These are phyloP conservation scores for Backusella mclennaniae DNA, from an alignment of 192 early-diverging fungal genomes.

Conservation along the genomic window DNA sequence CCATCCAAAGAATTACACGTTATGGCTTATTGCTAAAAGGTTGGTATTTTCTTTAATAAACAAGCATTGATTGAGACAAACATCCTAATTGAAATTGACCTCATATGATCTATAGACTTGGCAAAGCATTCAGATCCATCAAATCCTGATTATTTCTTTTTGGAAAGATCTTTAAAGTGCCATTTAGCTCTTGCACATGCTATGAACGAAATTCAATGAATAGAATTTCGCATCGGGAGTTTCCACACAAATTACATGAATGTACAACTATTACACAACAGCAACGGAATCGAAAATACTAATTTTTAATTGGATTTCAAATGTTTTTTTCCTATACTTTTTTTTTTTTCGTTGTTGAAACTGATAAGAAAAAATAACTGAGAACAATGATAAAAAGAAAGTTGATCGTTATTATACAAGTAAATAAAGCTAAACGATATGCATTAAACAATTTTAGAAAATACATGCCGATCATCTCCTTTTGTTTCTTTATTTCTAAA, in stretches of 20 bases:
- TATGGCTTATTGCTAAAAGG: constrained; percentile 69
- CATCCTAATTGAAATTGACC: neutral
- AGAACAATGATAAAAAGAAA: neutral
- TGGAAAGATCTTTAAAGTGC: constrained; percentile 30
- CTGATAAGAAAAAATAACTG: neutral
- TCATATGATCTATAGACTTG: constrained; percentile 25
- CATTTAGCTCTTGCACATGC: constrained; percentile 32
- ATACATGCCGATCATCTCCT: neutral
- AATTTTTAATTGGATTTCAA: neutral
- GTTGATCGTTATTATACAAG: neutral
- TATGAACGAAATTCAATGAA: constrained; percentile 36
- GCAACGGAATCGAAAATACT: neutral
- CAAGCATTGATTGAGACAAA: neutral
- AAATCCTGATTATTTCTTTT: constrained; percentile 22
- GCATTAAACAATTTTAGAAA: neutral
- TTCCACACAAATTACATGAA: neutral
- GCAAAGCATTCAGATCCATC: constrained; percentile 31
- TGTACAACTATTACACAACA: neutral
- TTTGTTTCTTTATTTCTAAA: neutral
- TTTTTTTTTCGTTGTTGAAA: neutral
- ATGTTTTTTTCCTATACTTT: neutral
- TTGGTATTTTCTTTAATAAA: constrained; percentile 1
- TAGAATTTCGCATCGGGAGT: neutral
- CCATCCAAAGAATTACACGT: constrained; percentile 78
- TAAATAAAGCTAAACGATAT: neutral